Conservation (phyloP, 441 rosid species). For the Pelargonium citronellum region DNA sequence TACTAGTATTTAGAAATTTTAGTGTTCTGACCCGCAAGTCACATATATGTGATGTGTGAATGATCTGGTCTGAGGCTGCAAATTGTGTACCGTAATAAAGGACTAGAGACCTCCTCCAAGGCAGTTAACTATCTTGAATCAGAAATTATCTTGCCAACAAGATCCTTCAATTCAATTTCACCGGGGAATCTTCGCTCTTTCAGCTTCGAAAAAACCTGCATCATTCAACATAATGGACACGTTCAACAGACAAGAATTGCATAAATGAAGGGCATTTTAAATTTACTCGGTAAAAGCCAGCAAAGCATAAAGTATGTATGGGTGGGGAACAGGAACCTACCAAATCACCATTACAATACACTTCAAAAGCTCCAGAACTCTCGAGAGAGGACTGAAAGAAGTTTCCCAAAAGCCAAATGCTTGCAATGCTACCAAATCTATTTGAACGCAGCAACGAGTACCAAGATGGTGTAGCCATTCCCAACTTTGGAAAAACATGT, state of each 20-base stretch:
- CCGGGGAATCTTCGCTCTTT: not conserved
- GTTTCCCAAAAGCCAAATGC: conserved; percentile 1
- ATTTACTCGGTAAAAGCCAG: not conserved
- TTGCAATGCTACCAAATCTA: not conserved
- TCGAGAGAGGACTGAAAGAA: conserved; percentile 1
- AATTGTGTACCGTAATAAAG: not conserved
- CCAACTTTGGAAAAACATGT: not conserved
- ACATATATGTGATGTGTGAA: too few relatives aligned
- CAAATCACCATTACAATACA: not conserved
- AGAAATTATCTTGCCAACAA: not conserved
- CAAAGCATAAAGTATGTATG: not conserved
- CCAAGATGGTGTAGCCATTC: not conserved
- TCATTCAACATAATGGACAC: not conserved
- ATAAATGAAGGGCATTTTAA: not conserved
- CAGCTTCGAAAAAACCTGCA: conserved; percentile 3
- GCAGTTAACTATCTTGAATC: not conserved
- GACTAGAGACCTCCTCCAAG: not conserved
- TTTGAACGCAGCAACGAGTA: not conserved
- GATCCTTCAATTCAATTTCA: conserved; percentile 3
- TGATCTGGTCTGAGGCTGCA: too few relatives aligned
- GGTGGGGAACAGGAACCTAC: not conserved
- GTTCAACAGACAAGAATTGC: not conserved
- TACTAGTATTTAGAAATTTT: too few relatives aligned
- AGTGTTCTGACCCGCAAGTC: too few relatives aligned
- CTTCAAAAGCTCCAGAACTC: conserved; percentile 1